Evolutionary conservation across 2,329 filamentous ascomycete species (phyloP), one percentile per base, ranked within the genome.

Genomic region (Dothideomycetes sp.): DNA sequence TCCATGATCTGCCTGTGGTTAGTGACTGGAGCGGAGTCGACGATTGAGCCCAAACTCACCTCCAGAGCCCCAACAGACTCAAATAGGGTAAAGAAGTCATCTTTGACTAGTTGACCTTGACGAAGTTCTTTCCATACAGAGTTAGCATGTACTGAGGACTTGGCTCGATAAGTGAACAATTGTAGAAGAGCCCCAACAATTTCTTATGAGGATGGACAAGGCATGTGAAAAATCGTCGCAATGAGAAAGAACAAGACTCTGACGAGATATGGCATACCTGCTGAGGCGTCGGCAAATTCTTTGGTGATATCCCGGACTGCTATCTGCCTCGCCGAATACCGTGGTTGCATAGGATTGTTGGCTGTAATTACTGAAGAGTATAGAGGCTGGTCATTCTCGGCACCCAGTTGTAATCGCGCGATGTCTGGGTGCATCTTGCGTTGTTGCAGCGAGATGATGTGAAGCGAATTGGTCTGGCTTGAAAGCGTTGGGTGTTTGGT

Each of bases 1-100:
- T 98, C 91, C 85, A 95, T 95, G 53, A 98, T 94, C 91, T 98
- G 54, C 5, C n/a, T 33, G 12, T n/a, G n/a, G n/a, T n/a, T n/a
- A n/a, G n/a, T n/a, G n/a, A n/a, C n/a, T n/a, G n/a, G n/a, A 12
- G 11, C n/a, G n/a, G n/a, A n/a, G n/a, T n/a, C n/a, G n/a, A n/a
- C n/a, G n/a, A n/a, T n/a, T 20, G 7, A 24, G 12, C 15, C 6
- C 8, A 20, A 3, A 43, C 48, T 23, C 59, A 70, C 68, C 74
- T 91, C 84, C 16, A 91, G 71, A 51, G 84, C 84, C 47, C 85
- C 84, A 51, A 98, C 91, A 34, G 88, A 82, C 64, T 96, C 91
- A 52, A 94, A 95, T 4, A 98, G 72, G 1, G 87, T 94, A 56
- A 98, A 96, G 58, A 78, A 78, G 31, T 83, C 84, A 85, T 96